phyloP scores from a whole-genome alignment of 2,329 filamentous ascomycete genomes.

The Zymoseptoria crescenta region DNA sequence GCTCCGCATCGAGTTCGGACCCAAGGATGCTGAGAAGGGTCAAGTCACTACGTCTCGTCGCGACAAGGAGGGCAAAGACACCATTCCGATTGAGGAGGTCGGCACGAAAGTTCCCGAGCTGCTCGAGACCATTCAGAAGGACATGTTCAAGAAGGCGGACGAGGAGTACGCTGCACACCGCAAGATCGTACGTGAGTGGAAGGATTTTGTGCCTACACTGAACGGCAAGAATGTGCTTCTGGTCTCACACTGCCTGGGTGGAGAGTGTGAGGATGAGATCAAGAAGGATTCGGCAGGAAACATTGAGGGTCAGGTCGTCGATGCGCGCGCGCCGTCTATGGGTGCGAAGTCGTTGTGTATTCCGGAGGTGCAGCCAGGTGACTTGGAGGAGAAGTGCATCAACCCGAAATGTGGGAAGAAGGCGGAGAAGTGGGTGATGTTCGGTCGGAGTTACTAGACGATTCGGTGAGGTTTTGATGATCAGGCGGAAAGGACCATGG shows the following conservation, averaged over 20 bases:
- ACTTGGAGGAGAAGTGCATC: constrained; percentile 66
- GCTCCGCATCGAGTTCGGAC: constrained; percentile 88
- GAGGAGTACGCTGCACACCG: constrained; percentile 72
- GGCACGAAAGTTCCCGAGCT: constrained; percentile 66
- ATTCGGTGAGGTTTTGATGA: neutral
- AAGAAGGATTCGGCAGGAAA: constrained; percentile 84
- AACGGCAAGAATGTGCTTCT: constrained; percentile 89
- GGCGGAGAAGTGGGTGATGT: constrained; percentile 87
- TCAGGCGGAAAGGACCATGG: neutral
- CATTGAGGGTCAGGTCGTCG: constrained; percentile 55
- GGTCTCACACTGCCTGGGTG: constrained; percentile 79
- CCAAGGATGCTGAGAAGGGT: constrained; percentile 81
- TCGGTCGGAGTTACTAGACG: constrained; percentile 52
- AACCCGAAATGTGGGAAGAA: constrained; percentile 74
- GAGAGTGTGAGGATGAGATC: constrained; percentile 85
- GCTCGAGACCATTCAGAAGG: constrained; percentile 81
- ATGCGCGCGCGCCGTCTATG: constrained; percentile 67
- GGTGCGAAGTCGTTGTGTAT: constrained; percentile 70
- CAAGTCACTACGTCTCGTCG: constrained; percentile 81
- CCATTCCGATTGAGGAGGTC: constrained; percentile 68
- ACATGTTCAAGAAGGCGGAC: constrained; percentile 72
- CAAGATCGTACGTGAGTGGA: constrained; percentile 74
- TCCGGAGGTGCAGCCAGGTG: constrained; percentile 79
- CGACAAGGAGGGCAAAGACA: constrained; percentile 73
- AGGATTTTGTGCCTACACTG: constrained; percentile 80